A percentile compares a stretch with the other conserved stretches of the same genome.
phyloP scores from a whole-genome alignment of 352 stramenopile species.

The Globisporangium sylvaticum region DNA sequence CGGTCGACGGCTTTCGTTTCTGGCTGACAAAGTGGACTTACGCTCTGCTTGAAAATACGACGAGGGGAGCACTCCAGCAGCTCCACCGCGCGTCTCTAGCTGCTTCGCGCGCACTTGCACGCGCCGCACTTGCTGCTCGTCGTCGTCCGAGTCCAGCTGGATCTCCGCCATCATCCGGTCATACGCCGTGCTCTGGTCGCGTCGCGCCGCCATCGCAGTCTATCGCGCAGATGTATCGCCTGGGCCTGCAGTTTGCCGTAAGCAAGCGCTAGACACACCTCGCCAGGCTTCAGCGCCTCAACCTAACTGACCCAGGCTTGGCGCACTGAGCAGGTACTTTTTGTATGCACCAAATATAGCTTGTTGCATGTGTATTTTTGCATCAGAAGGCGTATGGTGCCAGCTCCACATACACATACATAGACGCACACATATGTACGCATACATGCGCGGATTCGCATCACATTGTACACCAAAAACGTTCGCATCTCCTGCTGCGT shows the following conservation, averaged over 20 bases:
- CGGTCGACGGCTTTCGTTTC: background rate
- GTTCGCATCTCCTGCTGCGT: background rate
- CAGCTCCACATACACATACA: background rate
- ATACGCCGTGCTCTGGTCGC: background rate
- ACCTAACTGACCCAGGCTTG: background rate
- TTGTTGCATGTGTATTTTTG: background rate
- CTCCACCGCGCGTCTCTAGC: background rate
- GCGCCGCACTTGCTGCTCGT: background rate
- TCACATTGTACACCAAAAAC: background rate
- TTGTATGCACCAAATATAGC: background rate
- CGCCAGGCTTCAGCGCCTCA: background rate
- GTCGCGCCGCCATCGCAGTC: slow-evolving; percentile 1
- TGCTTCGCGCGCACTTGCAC: background rate
- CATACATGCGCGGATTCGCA: background rate
- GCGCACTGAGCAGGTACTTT: background rate
- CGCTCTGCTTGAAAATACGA: background rate
- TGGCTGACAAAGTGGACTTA: background rate
- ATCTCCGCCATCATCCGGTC: slow-evolving; percentile 13
- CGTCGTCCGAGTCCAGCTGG: slow-evolving; percentile 4
- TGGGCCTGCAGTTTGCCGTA: background rate
- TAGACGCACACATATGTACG: background rate
- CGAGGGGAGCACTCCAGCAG: background rate
- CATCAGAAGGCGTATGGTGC: background rate
- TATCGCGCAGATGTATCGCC: background rate
- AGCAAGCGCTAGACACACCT: background rate